phyloP scores from a whole-genome alignment of 1,139 yeast species.

The Kodamaea sp. region DNA sequence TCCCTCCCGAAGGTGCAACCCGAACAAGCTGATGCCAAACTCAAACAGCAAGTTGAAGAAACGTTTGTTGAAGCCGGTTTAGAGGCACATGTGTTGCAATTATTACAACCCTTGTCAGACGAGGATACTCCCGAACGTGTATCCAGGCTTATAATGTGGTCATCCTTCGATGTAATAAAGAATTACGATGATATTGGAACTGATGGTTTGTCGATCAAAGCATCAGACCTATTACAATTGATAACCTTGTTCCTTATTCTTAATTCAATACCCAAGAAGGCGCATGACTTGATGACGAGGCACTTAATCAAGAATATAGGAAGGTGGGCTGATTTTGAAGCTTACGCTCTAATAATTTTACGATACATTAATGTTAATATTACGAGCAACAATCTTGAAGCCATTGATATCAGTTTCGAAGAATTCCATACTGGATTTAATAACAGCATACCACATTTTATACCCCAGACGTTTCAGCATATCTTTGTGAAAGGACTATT shows the following conservation, averaged over 20 bases:
- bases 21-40: constrained; percentile 1
- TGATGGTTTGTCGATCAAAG: constrained; percentile 31
- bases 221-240: constrained; percentile 30
- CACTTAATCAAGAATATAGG: constrained; percentile 14
- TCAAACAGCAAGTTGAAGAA: constrained; percentile 7
- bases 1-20: neutral
- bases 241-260: constrained; percentile 46
- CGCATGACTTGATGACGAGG: constrained; percentile 23
- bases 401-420: constrained; percentile 26
- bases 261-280: constrained; percentile 23
- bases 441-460: constrained; percentile 36
- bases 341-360: constrained; percentile 36
- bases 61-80: constrained; percentile 6
- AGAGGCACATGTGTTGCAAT: constrained; percentile 12
- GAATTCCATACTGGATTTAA: constrained; percentile 35
- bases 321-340: constrained; percentile 39
- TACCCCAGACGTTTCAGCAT: constrained; percentile 32
- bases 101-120: constrained; percentile 9
- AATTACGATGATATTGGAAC: constrained; percentile 32
- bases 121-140: constrained; percentile 15
- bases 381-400: constrained; percentile 19
- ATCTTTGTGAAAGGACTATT: constrained; percentile 37
- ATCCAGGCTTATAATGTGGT: constrained; percentile 26
- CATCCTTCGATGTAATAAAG: constrained; percentile 18
- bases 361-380: constrained; percentile 44